These are phyloP conservation scores for Penicillium polonicum DNA, from an alignment of 2,329 filamentous ascomycete genomes.

Conservation along the genomic window DNA sequence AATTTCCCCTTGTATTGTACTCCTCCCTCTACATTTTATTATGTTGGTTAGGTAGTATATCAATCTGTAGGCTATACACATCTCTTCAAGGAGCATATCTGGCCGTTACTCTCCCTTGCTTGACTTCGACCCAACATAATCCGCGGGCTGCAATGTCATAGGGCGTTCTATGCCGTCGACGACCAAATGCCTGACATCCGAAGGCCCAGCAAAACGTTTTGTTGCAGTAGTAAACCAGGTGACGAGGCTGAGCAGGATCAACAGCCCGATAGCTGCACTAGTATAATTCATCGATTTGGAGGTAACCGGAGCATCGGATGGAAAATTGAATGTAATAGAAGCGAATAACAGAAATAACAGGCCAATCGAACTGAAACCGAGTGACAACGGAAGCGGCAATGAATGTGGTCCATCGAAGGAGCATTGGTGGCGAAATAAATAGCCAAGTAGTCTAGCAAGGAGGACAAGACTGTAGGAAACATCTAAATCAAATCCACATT, in stretches of 20 bases:
- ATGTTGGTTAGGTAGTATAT: background rate
- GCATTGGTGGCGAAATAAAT: conserved; percentile 1
- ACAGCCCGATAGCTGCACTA: conserved; percentile 8
- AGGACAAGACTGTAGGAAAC: conserved; percentile 12
- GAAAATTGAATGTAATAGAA: conserved; percentile 14
- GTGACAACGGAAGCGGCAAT: conserved; percentile 6
- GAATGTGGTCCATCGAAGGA: conserved; percentile 5
- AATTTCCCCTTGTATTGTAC: background rate
- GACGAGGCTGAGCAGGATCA: conserved; percentile 6
- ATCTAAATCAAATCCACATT: background rate
- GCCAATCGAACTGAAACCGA: conserved; percentile 7
- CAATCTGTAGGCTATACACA: background rate
- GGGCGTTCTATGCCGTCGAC: background rate
- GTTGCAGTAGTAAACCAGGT: conserved; percentile 13
- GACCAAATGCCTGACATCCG: conserved; percentile 2
- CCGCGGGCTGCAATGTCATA: background rate
- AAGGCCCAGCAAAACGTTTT: conserved; percentile 5
- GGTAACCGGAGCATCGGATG: conserved; percentile 5
- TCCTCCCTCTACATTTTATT: background rate
- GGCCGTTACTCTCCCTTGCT: background rate
- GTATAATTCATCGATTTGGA: conserved; percentile 14
- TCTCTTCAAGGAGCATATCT: too few species aligned
- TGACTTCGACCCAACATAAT: background rate
- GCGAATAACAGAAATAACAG: conserved; percentile 8
- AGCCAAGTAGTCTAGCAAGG: conserved; percentile 11